Percentiles rank a stretch among this genome's conserved stretches.
Conservation (phyloP, 306 rosid species). For the Cucumis melo region DNA sequence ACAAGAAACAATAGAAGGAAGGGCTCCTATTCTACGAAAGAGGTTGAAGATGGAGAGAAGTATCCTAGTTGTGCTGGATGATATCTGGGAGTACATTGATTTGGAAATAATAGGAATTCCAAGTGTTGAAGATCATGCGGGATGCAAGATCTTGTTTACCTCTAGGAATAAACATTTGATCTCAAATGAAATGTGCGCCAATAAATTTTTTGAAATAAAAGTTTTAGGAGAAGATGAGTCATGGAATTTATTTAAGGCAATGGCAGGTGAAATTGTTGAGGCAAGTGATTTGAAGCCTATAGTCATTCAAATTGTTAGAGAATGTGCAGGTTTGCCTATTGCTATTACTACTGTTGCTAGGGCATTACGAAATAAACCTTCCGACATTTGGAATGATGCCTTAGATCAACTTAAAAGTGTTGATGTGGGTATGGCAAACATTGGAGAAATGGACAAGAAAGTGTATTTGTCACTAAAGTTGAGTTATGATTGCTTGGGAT, state of each 20-base stretch:
- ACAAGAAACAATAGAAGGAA: no score
- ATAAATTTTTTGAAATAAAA: background rate
- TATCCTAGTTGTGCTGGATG: no score
- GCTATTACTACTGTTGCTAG: slow-evolving; percentile 20
- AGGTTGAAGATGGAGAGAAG: no score
- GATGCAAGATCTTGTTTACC: slow-evolving; percentile 19
- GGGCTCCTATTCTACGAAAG: no score
- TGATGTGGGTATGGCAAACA: background rate
- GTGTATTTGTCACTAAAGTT: background rate
- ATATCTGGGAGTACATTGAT: no score
- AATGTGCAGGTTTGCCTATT: slow-evolving; percentile 30
- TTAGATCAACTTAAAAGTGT: background rate
- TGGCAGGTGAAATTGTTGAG: no score
- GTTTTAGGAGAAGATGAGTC: slow-evolving; percentile 2
- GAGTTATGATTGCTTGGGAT: background rate
- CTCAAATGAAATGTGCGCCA: slow-evolving; percentile 2
- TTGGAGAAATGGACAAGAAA: background rate
- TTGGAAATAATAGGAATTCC: no score
- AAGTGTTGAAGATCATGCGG: no score
- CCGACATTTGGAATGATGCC: background rate
- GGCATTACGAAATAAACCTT: background rate
- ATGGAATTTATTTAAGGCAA: slow-evolving; percentile 7
- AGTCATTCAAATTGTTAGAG: slow-evolving; percentile 12
- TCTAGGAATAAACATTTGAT: slow-evolving; percentile 13
- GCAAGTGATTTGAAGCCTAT: background rate